A percentile compares a stretch with the other conserved stretches of the same genome.
Conservation (phyloP, 805 yeast genomes). For the Candida ascalaphidarum region DNA sequence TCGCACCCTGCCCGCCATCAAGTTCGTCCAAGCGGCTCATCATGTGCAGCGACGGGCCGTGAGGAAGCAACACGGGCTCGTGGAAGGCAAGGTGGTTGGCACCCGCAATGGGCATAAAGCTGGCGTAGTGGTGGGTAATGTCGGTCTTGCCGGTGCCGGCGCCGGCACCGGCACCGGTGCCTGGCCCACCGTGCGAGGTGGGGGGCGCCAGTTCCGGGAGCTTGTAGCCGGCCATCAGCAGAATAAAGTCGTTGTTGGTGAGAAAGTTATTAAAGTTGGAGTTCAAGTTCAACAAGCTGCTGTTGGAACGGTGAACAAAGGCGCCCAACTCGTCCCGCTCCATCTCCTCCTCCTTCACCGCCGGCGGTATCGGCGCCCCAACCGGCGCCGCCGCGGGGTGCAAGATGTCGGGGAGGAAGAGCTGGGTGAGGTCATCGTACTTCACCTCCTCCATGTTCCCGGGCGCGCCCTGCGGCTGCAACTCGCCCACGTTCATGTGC, state of each 20-base stretch:
- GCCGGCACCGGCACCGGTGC: constrained; percentile 3
- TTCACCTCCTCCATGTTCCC: no score
- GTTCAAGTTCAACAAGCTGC: constrained; percentile 3
- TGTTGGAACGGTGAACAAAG: constrained; percentile 1
- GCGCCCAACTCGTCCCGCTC: constrained; percentile 1
- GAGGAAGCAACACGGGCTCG: no score
- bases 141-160: constrained; percentile 4
- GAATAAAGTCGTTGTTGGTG: constrained; percentile 11
- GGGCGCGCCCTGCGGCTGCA: no score
- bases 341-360: constrained; percentile 7
- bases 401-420: constrained; percentile 32
- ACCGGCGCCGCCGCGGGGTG: constrained; percentile 10
- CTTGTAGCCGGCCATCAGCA: neutral
- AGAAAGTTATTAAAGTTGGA: constrained; percentile 13
- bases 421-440: constrained; percentile 34
- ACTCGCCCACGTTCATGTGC: no score
- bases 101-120: constrained; percentile 18
- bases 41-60: no score
- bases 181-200: neutral
- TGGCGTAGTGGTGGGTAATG: constrained; percentile 20
- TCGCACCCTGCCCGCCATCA: no score
- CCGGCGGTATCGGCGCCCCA: constrained; percentile 1
- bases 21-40: no score
- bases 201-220: neutral
- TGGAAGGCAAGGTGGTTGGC: no score